Conservation (phyloP, 345 rosid species). For the Cardamine resedifolia region DNA sequence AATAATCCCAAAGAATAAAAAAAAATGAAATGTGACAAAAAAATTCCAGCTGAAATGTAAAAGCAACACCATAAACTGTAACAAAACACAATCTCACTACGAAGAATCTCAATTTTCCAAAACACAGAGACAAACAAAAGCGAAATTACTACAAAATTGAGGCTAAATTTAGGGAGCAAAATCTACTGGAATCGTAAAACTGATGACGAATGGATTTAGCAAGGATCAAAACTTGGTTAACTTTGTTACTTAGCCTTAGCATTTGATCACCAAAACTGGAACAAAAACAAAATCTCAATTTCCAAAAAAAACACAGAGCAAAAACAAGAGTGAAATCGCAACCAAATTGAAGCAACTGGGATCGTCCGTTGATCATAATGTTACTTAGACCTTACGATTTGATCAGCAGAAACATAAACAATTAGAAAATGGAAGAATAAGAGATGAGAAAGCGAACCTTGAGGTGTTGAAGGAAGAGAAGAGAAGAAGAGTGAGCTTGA, state of each 20-base stretch:
- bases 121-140: background rate
- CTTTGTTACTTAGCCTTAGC: background rate
- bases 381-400: background rate
- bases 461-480: slow-evolving; percentile 89
- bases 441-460: slow-evolving; percentile 49
- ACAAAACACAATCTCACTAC: background rate
- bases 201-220: background rate
- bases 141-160: background rate
- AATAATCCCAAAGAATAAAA: background rate
- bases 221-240: background rate
- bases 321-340: background rate
- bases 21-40: background rate
- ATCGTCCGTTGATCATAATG: background rate
- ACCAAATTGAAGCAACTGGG: background rate
- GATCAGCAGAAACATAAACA: background rate
- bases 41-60: background rate
- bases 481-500: slow-evolving; percentile 81
- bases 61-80: background rate
- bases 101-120: background rate
- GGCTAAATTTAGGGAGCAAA: background rate
- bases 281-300: background rate
- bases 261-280: background rate
- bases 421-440: background rate
- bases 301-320: background rate
- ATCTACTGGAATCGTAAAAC: background rate